Evolutionary conservation across 495 filamentous ascomycete genomes (phyloP).

Genomic region (Cladorrhinum samala): DNA sequence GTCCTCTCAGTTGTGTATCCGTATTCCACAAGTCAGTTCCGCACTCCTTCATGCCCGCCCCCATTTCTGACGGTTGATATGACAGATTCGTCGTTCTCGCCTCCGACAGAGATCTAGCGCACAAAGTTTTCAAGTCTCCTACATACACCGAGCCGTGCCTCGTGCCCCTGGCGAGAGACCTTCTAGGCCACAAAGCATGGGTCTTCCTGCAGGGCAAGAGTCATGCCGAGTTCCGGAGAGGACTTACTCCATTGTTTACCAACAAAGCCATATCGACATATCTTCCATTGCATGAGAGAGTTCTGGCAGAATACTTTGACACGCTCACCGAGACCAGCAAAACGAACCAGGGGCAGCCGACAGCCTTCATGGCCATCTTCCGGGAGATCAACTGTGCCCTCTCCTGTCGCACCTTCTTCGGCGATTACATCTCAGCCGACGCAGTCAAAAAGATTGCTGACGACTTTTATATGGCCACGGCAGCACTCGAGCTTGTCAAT

Average conservation of each 20-base stretch:
- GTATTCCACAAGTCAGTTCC: slow-evolving; percentile 91
- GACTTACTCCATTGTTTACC: slow-evolving; percentile 85
- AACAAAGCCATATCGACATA: slow-evolving; percentile 75
- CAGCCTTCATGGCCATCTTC: slow-evolving; percentile 82
- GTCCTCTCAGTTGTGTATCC: slow-evolving; percentile 83
- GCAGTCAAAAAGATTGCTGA: slow-evolving; percentile 85
- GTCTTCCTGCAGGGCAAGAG: slow-evolving; percentile 89
- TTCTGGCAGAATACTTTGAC: slow-evolving; percentile 75
- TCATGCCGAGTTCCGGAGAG: slow-evolving; percentile 90
- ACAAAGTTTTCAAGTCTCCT: slow-evolving; percentile 93
- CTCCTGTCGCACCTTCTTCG: slow-evolving; percentile 86
- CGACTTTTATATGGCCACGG: slow-evolving; percentile 89
- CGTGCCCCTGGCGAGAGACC: slow-evolving; percentile 83
- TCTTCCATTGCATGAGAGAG: slow-evolving; percentile 79
- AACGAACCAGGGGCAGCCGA: slow-evolving; percentile 56
- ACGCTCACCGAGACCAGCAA: slow-evolving; percentile 66
- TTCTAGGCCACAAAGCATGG: slow-evolving; percentile 83
- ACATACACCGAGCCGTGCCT: slow-evolving; percentile 85
- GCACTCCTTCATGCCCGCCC: background rate
- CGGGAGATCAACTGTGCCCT: slow-evolving; percentile 90
- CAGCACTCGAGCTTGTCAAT: slow-evolving; percentile 88
- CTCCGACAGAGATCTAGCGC: slow-evolving; percentile 82
- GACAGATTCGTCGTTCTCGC: slow-evolving; percentile 89
- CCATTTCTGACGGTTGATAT: background rate
- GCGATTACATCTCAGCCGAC: slow-evolving; percentile 79